Base-by-base conservation (phyloP, 371 early-diverging fungal genomes). In the Mortierella sp. region DNA sequence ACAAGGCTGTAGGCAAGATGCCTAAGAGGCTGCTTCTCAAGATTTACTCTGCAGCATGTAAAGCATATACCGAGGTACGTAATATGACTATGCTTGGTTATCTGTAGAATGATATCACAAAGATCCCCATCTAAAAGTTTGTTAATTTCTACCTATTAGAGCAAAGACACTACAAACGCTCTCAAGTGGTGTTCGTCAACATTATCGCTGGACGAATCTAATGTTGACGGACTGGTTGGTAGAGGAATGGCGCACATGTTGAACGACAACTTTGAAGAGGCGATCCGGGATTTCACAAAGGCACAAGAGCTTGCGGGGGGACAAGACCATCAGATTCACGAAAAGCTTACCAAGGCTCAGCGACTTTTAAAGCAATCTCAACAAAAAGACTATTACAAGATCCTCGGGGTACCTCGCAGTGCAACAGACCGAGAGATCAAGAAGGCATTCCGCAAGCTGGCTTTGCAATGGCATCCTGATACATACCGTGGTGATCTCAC, bases 311-410 rank as follows among this genome's bases (percentile, higher is more conserved):
- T 86, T 13, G 87, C 85, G 15, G 85, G 85, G 12, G 87, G 88
- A 13, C 86, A 88, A 58, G 89, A 93, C 72, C 84, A 86, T 22
- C 81, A 85, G 7, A 86, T 92, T 40, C 85, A 85, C 40, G 90
- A 90, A 61, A 82, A 87, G 60, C 79, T 91, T 59, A 84, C 82
- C 64, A 85, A 86, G 55, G 94, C 96, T 31, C 91, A 94, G 70
- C 83, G 89, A 56, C 81, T 95, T 70, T 82, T 89, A 70, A 89
- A 90, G 66, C 85, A 89, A 74, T 91, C 93, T 23, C 87, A 91
- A 71, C 90, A 89, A 70, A 90, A 91, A 71, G 96, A 98, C 80
- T 98, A 97, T 76, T 98, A 97, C 90, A 96, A 97, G 84, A 92
- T 97, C 32, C 88, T 99, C 53, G 96, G 91, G 32, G 93, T 99